Percentiles rank a stretch among this genome's conserved stretches.
These are phyloP conservation scores for Metschnikowia cubensis DNA, from an alignment of 805 yeast genomes.

Conservation along the genomic window DNA sequence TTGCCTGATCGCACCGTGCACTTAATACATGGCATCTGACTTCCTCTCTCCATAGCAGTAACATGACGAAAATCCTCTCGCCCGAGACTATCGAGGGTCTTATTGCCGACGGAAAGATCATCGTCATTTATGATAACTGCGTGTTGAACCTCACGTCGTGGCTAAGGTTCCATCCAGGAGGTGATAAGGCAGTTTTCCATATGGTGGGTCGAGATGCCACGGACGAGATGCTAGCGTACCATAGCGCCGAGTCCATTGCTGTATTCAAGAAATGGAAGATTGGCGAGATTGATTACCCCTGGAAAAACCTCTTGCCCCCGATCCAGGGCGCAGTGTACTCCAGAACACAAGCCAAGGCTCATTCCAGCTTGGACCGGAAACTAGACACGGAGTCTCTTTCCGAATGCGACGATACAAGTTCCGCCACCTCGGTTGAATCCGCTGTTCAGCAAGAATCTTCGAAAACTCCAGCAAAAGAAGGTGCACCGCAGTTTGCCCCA, in stretches of 20 bases:
- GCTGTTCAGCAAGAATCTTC: slow-evolving; percentile 6
- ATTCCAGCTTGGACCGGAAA: slow-evolving; percentile 3
- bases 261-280: slow-evolving; percentile 56
- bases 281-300: slow-evolving; percentile 58
- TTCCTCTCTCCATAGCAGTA: neutral
- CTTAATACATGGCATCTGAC: neutral
- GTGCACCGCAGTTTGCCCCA: slow-evolving; percentile 35
- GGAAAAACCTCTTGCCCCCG: slow-evolving; percentile 82
- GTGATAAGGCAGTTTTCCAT: slow-evolving; percentile 78
- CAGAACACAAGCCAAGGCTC: neutral
- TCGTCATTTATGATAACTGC: slow-evolving; percentile 58
- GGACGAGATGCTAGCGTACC: slow-evolving; percentile 86
- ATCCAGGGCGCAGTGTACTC: slow-evolving; percentile 68
- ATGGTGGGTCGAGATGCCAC: slow-evolving; percentile 88
- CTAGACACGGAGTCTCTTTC: slow-evolving; percentile 9
- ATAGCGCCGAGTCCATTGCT: slow-evolving; percentile 52
- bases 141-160: slow-evolving; percentile 68
- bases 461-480: neutral
- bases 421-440: slow-evolving; percentile 12
- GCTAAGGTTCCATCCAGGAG: slow-evolving; percentile 82
- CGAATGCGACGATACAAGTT: slow-evolving; percentile 10
- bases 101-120: slow-evolving; percentile 63
- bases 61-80: slow-evolving; percentile 18
- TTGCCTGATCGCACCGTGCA: slow-evolving; percentile 1
- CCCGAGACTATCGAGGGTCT: slow-evolving; percentile 46